A percentile compares a stretch with the other conserved stretches of the same genome.
phyloP scores from a whole-genome alignment of 108 stramenopile species.

The Skeletonema tropicum region DNA sequence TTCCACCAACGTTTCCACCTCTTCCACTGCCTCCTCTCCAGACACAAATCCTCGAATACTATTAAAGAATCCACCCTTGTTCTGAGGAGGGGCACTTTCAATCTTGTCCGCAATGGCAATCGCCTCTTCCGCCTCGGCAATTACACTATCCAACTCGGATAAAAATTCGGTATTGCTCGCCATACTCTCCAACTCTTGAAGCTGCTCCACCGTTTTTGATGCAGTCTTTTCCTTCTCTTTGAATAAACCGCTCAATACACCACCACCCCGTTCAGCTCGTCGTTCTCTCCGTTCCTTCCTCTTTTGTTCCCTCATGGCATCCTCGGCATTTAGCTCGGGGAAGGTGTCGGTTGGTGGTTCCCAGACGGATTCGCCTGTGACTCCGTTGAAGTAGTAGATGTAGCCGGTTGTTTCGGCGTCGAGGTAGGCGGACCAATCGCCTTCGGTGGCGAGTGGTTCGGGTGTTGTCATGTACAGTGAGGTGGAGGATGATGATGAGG shows the following conservation, averaged over 20 bases:
- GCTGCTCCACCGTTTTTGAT: conserved; percentile 6
- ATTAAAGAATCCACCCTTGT: conserved; percentile 24
- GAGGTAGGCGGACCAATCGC: conserved; percentile 70
- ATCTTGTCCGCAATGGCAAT: conserved; percentile 51
- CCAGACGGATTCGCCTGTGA: conserved; percentile 74
- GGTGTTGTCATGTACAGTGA: conserved; percentile 3
- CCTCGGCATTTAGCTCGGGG: conserved; percentile 33
- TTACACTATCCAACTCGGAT: conserved; percentile 34
- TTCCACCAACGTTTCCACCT: conserved; percentile 25
- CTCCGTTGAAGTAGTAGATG: conserved; percentile 75
- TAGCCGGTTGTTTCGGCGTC: conserved; percentile 72
- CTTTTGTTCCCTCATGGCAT: conserved; percentile 12
- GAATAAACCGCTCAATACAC: conserved; percentile 3
- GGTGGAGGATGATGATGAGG: background rate
- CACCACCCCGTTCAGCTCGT: conserved; percentile 24
- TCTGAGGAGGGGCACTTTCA: conserved; percentile 19
- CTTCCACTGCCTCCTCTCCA: background rate
- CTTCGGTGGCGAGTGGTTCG: conserved; percentile 67
- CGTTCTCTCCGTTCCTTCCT: conserved; percentile 24
- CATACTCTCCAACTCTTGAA: conserved; percentile 13
- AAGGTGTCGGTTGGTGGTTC: conserved; percentile 72
- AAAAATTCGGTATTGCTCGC: conserved; percentile 37
- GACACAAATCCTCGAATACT: conserved; percentile 15
- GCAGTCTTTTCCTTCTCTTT: conserved; percentile 21
- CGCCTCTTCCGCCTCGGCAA: conserved; percentile 51